These are phyloP conservation scores for Diutina sp. DNA, from an alignment of 1,139 yeast species.

Conservation along the genomic window DNA sequence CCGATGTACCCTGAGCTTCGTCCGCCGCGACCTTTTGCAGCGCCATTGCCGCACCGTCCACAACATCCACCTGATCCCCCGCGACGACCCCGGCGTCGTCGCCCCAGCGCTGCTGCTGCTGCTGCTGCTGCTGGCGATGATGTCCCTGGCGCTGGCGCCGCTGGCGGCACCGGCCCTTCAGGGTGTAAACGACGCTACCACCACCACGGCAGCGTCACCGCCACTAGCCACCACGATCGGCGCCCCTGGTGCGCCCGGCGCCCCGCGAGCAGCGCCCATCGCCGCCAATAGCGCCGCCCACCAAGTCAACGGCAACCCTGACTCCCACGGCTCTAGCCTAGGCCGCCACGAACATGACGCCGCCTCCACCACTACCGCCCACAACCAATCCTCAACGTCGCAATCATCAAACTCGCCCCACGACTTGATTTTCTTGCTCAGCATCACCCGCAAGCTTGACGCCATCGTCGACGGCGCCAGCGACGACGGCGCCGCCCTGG, in stretches of 20 bases:
- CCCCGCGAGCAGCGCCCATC: not conserved
- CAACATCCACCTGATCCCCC: slow-evolving; percentile 16
- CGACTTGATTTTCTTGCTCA: slow-evolving; percentile 20
- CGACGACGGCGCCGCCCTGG: slow-evolving; percentile 5
- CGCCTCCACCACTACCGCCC: not conserved
- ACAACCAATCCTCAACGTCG: not conserved
- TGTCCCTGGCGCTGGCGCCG: not conserved
- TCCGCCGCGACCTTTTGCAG: slow-evolving; percentile 61
- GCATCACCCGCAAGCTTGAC: slow-evolving; percentile 21
- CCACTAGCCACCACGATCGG: slow-evolving; percentile 6
- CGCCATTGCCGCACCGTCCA: slow-evolving; percentile 76
- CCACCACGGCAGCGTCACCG: not conserved
- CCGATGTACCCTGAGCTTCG: slow-evolving; percentile 62
- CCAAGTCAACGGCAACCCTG: too few species aligned
- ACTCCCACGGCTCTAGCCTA: too few species aligned
- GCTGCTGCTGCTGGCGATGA: not conserved
- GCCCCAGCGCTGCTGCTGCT: not conserved
- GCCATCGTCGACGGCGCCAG: slow-evolving; percentile 9
- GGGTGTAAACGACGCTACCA: not conserved
- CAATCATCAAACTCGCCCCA: not conserved
- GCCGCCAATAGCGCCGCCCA: not conserved
- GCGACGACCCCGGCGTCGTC: not conserved
- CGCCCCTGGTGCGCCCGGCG: too few species aligned
- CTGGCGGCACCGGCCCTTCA: not conserved
- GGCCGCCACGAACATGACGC: too few species aligned